Evolutionary conservation across 1,139 yeast genomes (phyloP), one percentile per base, ranked within the genome.

Genomic region (Protomyces lactucae-debilis): DNA sequence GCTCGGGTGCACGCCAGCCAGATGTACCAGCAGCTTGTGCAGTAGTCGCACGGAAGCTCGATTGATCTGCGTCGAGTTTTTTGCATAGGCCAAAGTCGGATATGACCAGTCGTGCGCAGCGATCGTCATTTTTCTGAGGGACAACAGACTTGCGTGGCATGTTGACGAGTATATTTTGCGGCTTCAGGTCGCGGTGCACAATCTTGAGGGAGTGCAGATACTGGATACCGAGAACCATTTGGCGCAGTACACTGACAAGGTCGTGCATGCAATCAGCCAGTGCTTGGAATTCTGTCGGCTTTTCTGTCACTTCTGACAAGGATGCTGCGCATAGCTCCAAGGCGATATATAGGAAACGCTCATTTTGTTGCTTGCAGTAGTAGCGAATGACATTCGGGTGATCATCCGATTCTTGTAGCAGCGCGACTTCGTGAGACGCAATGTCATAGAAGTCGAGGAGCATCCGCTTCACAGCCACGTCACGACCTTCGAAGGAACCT

Each of bases 1-100:
- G 78, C 73, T 93, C 99, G 0, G 99, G 99, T 0, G 99, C 98
- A 70, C 98, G 82, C 99, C 99, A 93, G 1, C 99, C 99, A 6
- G 93, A 84, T 0, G 99, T 93, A 1, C 99, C 99, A 0, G 97
- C 96, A 10, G 96, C 95, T 72, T 90, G 87, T 37, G 91, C 91
- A 0, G 93, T 86, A 0, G 97, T 92, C 0, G 97, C 96, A 69
- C 93, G 82, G 74, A 93, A 93, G 6, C 97, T 89, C 1, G 96
- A 88, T 74, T 93, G 97, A 70, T 91, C 98, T 18, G 85, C 84
- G 68, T 93, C 99, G 64, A 93, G 77, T 72, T 88, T 88, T 73
- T 93, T 92, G 75, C 99, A 93, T 32, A 93, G 81, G 0, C 99
- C 99, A 77, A 93, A 95, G 75, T 93, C 99, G 0, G 97, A 91